These are phyloP conservation scores for Trichoderma koningii DNA, from an alignment of 2,329 filamentous ascomycete genomes.

Conservation along the genomic window DNA sequence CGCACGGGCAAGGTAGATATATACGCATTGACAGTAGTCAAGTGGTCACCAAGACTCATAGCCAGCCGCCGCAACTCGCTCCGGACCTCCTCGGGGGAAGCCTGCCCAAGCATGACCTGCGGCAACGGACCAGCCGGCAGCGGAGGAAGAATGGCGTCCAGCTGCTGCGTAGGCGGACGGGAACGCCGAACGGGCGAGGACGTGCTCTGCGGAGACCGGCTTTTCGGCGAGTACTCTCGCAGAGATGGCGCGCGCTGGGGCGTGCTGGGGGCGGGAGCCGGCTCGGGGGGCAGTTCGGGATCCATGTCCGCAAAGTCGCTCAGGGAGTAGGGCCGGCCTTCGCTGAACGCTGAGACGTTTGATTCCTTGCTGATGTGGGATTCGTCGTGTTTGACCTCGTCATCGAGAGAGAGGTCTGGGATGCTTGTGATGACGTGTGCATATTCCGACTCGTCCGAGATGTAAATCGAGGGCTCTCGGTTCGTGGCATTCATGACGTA, in stretches of 20 bases:
- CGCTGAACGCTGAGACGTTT: conserved; percentile 24
- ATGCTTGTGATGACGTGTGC: conserved; percentile 43
- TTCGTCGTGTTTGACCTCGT: conserved; percentile 29
- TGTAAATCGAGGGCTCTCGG: conserved; percentile 62
- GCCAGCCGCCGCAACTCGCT: conserved; percentile 54
- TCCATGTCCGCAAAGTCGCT: conserved; percentile 47
- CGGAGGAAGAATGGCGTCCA: conserved; percentile 38
- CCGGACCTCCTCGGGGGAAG: conserved; percentile 53
- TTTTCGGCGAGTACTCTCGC: conserved; percentile 30
- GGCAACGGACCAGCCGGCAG: conserved; percentile 51
- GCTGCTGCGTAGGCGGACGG: neutral
- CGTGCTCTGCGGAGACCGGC: conserved; percentile 31
- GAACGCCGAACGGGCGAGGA: conserved; percentile 18
- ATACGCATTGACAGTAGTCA: conserved; percentile 49
- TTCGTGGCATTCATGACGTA: conserved; percentile 47
- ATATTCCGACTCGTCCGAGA: conserved; percentile 60
- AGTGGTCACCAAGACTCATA: conserved; percentile 52
- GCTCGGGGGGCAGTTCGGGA: conserved; percentile 42
- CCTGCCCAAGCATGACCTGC: conserved; percentile 57
- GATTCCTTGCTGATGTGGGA: conserved; percentile 26
- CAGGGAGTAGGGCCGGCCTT: conserved; percentile 41
- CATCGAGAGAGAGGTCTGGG: conserved; percentile 30
- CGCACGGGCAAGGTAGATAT: conserved; percentile 46
- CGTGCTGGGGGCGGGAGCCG: conserved; percentile 34
- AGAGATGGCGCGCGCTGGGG: conserved; percentile 26